phyloP scores from a whole-genome alignment of 1,284 basidiomycete genomes.

The Leucocoprinus gongylophorus region DNA sequence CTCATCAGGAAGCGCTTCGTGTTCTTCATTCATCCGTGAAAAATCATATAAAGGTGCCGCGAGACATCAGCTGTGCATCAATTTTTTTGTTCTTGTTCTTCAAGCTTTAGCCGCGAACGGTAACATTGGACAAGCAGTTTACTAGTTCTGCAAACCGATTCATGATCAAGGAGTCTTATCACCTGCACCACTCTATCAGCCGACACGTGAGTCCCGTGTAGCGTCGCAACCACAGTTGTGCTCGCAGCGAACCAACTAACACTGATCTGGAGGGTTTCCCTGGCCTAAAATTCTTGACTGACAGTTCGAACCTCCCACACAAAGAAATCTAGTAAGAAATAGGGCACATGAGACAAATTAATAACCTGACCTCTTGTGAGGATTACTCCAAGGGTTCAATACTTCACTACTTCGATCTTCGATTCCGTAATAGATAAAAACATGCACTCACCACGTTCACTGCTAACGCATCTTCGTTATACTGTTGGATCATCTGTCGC shows the following conservation, averaged over 20 bases:
- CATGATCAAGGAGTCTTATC: no score
- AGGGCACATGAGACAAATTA: no score
- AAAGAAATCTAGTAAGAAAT: no score
- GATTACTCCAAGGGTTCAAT: not conserved
- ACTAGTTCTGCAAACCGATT: no score
- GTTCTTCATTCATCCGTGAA: not conserved
- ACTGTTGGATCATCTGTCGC: not conserved
- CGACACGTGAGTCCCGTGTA: not conserved
- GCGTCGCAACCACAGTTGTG: no score
- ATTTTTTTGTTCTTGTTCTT: not conserved
- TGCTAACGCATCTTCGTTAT: not conserved
- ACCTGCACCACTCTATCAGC: no score
- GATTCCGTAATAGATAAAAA: not conserved
- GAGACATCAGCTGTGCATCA: not conserved
- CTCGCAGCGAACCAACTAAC: no score
- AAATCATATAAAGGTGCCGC: not conserved
- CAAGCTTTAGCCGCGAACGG: not conserved
- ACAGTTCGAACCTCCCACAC: no score
- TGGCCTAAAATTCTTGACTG: no score
- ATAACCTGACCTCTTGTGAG: not conserved
- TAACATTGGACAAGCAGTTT: not conserved
- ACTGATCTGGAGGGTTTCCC: no score
- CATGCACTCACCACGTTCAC: constrained; percentile 5
- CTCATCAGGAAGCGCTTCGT: not conserved
- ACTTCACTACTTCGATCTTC: no score